Evolutionary conservation across 805 yeast species (phyloP), one percentile per base, ranked within the genome.

Genomic region (Cyberlindnera maritima): DNA sequence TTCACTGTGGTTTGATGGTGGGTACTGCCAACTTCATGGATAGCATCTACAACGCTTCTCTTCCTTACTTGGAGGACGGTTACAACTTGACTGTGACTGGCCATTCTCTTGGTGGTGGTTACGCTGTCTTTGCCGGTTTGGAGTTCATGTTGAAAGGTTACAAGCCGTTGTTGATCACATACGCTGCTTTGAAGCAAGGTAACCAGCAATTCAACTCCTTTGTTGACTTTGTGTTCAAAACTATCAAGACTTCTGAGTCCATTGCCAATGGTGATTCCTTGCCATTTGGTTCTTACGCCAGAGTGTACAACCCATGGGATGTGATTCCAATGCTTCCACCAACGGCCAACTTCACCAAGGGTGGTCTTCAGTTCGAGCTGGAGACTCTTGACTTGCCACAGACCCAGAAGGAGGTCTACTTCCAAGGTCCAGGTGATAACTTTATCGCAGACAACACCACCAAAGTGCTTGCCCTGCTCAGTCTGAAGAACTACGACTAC

Each of bases 101-200:
- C 0, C 96, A 87, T 64, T 87, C 94, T 0, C 66, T 87, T 38
- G 91, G 90, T 4, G 95, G 83, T 10, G 90, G 91, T 0, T 62
- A 84, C 42, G 84, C 90, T 2, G 62, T 72, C 4, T 65, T 87
- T 29, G 74, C 79, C 10, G 91, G 85, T 0, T 69, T 81, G 28
- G 94, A 86, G 54, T 69, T 83, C 41, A 66, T 73, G 47, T 54
- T 79, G 13, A 53, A 77, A 58, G 88, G 88, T 0, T 68, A 65
- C 46, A 61, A 76, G 14, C 83, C 86, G 1, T 60, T 75, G 34
- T 76, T 84, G 2, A 64, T 84, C 28, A 73, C 85, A 1, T 81
- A 68, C 63, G 94, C 84, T 2, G 74, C 80, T 12, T 88, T 92
- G 0, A 79, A 78, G 54, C 67, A 84, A 29, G 90, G 88, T 2